Conservation (phyloP, 495 filamentous ascomycete genomes). For the Aspergillus wentii region DNA sequence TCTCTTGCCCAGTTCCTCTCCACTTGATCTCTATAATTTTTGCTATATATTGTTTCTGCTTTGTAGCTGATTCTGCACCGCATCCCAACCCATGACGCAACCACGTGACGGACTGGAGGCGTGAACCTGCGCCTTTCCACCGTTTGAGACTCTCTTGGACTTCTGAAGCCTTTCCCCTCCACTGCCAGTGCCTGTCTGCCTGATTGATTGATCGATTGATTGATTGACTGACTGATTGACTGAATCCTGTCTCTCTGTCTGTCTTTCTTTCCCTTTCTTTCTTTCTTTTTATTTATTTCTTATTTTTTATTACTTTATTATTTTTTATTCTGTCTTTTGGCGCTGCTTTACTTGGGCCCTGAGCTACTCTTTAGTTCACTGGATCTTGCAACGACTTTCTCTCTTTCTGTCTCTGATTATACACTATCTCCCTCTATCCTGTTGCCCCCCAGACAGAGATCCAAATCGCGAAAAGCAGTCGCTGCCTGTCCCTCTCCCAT, state of each 20-base stretch:
- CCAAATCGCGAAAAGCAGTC: too few relatives aligned
- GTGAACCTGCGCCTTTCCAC: too few relatives aligned
- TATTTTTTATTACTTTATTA: conserved; percentile 6
- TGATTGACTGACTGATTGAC: too few relatives aligned
- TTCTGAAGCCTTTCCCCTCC: too few relatives aligned
- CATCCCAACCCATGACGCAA: conserved; percentile 35
- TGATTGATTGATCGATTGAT: too few relatives aligned
- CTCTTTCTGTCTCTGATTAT: conserved; percentile 1
- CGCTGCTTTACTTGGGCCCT: conserved; percentile 3
- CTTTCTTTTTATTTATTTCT: conserved; percentile 22
- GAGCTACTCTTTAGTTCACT: conserved; percentile 10
- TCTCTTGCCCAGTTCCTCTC: neutral
- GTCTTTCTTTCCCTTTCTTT: conserved; percentile 16
- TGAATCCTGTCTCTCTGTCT: too few relatives aligned
- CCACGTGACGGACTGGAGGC: conserved; percentile 38
- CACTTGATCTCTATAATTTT: conserved; percentile 2
- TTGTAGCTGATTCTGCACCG: conserved; percentile 13
- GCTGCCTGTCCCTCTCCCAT: too few relatives aligned
- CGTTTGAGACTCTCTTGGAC: too few relatives aligned
- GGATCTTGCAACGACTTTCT: conserved; percentile 8
- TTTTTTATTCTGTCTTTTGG: neutral
- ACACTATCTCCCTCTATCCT: too few relatives aligned
- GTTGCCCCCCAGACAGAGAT: too few relatives aligned
- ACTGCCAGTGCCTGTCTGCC: too few relatives aligned
- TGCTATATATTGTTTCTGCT: neutral